phyloP scores from a whole-genome alignment of 495 filamentous ascomycete species.

The Geopyxis carbonaria region DNA sequence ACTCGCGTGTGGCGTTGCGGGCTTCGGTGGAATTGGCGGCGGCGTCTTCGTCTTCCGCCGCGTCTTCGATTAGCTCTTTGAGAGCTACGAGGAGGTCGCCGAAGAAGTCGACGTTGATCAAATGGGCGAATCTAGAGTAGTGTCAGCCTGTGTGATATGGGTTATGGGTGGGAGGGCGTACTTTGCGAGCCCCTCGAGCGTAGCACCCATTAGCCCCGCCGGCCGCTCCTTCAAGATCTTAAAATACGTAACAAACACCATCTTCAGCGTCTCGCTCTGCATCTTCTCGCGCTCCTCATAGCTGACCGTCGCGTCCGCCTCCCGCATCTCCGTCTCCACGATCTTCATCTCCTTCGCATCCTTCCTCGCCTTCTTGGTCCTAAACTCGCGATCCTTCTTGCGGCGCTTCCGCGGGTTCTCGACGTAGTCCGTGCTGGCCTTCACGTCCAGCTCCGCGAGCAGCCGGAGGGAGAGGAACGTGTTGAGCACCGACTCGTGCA shows the following conservation, averaged over 20 bases:
- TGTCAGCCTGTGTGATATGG: slow-evolving; percentile 3
- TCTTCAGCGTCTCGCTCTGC: slow-evolving; percentile 84
- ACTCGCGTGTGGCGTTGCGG: slow-evolving; percentile 61
- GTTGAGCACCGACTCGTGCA: slow-evolving; percentile 74
- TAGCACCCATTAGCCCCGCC: slow-evolving; percentile 74
- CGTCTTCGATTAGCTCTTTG: slow-evolving; percentile 67
- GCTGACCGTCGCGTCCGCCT: slow-evolving; percentile 76
- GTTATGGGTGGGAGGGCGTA: slow-evolving; percentile 1
- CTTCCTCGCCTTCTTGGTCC: slow-evolving; percentile 60
- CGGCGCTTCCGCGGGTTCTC: slow-evolving; percentile 28
- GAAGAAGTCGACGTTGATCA: slow-evolving; percentile 98
- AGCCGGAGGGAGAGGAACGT: slow-evolving; percentile 81
- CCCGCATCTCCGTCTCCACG: slow-evolving; percentile 81
- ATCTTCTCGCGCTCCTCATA: slow-evolving; percentile 84
- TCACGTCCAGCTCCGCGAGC: slow-evolving; percentile 68
- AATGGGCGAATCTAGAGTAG: slow-evolving; percentile 51
- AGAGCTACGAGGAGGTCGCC: slow-evolving; percentile 86
- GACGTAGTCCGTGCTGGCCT: slow-evolving; percentile 56
- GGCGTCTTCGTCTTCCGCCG: slow-evolving; percentile 32
- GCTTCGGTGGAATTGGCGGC: slow-evolving; percentile 27
- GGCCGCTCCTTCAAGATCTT: slow-evolving; percentile 71
- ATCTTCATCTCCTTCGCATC: slow-evolving; percentile 63
- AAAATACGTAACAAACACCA: slow-evolving; percentile 90
- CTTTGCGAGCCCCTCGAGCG: slow-evolving; percentile 75
- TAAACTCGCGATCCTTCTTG: slow-evolving; percentile 37